Evolutionary conservation across 768 basidiomycete genomes (phyloP), one percentile per base, ranked within the genome.

Genomic region (Rhizopogon rudus): DNA sequence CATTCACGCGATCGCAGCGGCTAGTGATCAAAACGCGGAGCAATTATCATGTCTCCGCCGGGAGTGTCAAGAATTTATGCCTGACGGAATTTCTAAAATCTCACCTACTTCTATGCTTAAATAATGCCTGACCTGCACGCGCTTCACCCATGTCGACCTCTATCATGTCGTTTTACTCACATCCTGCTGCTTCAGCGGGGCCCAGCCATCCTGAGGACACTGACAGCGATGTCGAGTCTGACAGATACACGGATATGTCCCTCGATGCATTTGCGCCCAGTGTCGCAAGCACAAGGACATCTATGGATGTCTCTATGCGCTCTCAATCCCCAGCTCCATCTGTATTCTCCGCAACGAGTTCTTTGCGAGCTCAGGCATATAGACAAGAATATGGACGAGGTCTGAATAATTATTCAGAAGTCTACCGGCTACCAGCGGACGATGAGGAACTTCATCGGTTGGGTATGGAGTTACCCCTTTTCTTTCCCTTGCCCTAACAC

Each of bases 361-460:
- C 86, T 0, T 60, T 88, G 44, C 81, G 79, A 25, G 80, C 77
- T 14, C 75, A 78, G 37, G 78, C 82, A 1, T 84, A 82, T 69
- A 78, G 76, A 52, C 77, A 82, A 29, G 87, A 90, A 63, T 84
- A 81, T 55, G 89, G 88, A 0, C 76, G 89, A 41, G 78, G 75
- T 33, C 66, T 91, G 43, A 91, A 91, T 71, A 89, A 83, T 58
- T 86, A 87, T 60, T 91, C 89, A 1, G 87, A 91, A 44, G 78
- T 91, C 2, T 92, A 92, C 63, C 79, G 79, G 42, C 73, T 92
- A 28, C 87, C 90, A 12, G 90, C 88, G 28, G 90, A 91, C 59
- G 84, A 86, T 7, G 87, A 89, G 61, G 90, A 91, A 60, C 70
- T 88, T 25, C 77, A 82, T 33, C 79, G 88, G 55, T 78, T 89